Base-by-base conservation (phyloP, 139 green algal genomes). In the Chlamydomonas asymmetrica region DNA sequence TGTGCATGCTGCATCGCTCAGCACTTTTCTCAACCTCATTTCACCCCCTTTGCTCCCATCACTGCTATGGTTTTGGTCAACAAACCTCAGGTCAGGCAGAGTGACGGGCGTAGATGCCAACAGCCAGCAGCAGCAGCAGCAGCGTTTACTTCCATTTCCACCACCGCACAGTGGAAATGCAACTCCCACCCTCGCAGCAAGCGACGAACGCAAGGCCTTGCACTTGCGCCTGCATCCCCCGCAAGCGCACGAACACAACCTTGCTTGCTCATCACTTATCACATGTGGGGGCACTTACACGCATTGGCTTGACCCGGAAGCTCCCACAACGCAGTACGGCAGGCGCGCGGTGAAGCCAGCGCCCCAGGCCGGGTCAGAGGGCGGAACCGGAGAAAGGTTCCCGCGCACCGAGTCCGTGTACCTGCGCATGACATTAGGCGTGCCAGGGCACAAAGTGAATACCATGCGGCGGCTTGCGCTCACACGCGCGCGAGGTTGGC, bases 241-340 rank as follows among this genome's bases (percentile, higher is more conserved):
- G 5, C 5, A 41, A 10, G 8, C n/a, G 20, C 29, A 23, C 25
- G 27, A 23, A 8, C 57, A 1, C 57, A 8, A 6, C 27, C 18
- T 27, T 20, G 20, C 56, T 54, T 54, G 40, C 66, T 57, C 71
- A 77, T 57, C 71, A 77, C 25, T 18, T 56, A 23, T 77, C 59
- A n/a, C n/a, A n/a, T n/a, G n/a, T n/a, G n/a, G n/a, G n/a, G n/a
- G n/a, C n/a, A n/a, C n/a, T n/a, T n/a, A n/a, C n/a, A n/a, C n/a
- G n/a, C n/a, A n/a, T n/a, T n/a, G n/a, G 10, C 0, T 2, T 3
- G 56, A 68, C 31, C 23, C 1, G 1, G 9, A 32, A 59, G 41
- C 43, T 25, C 71, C 71, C 23, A 34, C 50, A 5, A 32, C 57
- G 59, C 71, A 77, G 71, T 70, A 77, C 6, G 71, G 59, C 71